A percentile compares a stretch with the other conserved stretches of the same genome.
These are phyloP conservation scores for Stereocaulon alpinum DNA, from an alignment of 495 filamentous ascomycete species.

Conservation along the genomic window DNA sequence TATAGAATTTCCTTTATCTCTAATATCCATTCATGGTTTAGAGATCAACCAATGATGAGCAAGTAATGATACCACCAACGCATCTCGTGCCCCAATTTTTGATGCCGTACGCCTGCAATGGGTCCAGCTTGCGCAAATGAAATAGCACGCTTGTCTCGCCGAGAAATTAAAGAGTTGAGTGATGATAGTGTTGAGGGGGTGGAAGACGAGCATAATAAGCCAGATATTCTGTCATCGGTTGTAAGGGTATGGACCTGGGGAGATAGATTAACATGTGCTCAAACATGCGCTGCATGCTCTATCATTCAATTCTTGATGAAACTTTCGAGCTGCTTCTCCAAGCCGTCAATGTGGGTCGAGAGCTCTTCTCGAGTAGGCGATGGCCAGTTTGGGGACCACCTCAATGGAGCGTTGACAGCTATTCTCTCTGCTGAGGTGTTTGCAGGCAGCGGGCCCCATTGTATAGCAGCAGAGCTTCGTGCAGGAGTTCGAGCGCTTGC, in stretches of 20 bases:
- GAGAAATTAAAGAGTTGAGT: neutral
- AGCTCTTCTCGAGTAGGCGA: neutral
- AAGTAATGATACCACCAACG: neutral
- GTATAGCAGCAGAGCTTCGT: neutral
- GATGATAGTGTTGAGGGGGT: neutral
- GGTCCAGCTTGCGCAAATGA: neutral
- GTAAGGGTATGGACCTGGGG: conserved; percentile 4
- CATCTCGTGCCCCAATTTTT: neutral
- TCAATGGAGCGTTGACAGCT: neutral
- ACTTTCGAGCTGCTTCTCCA: neutral
- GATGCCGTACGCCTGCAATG: neutral
- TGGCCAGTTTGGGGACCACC: neutral
- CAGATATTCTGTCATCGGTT: neutral
- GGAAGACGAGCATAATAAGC: neutral
- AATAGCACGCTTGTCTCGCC: neutral
- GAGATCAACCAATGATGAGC: neutral
- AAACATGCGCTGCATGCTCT: neutral
- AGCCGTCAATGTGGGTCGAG: neutral
- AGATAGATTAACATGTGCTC: neutral
- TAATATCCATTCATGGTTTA: neutral
- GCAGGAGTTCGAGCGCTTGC: neutral
- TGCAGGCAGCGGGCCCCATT: neutral
- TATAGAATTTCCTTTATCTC: no score
- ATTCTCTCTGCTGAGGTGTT: neutral
- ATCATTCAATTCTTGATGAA: neutral